Percentiles rank a stretch among this genome's conserved stretches.
phyloP scores from a whole-genome alignment of 2,329 filamentous ascomycete species.

The Aspergillus texensis region DNA sequence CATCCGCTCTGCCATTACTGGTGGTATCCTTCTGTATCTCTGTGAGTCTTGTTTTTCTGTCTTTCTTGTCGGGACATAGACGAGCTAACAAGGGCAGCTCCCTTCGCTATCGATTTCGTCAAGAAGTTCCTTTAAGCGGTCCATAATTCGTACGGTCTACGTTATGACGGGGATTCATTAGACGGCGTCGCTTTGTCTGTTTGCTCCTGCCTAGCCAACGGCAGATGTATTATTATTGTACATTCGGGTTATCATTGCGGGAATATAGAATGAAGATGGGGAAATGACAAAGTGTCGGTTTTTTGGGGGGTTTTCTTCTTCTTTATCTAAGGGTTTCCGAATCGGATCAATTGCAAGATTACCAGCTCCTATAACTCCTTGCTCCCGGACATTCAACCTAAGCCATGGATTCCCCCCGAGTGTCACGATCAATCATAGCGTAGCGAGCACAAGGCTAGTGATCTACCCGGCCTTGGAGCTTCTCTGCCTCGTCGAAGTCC shows the following conservation, averaged over 20 bases:
- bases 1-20: slow-evolving; percentile 57
- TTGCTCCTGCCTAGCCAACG: slow-evolving; percentile 10
- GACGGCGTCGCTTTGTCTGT: slow-evolving; percentile 8
- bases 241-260: slow-evolving; percentile 17
- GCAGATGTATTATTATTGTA: slow-evolving; percentile 42
- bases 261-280: slow-evolving; percentile 25
- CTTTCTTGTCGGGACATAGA: background rate
- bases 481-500: slow-evolving; percentile 61
- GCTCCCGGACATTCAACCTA: slow-evolving; percentile 13
- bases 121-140: slow-evolving; percentile 48
- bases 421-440: slow-evolving; percentile 2
- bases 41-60: slow-evolving; percentile 50
- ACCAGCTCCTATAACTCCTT: slow-evolving; percentile 17
- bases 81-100: slow-evolving; percentile 36
- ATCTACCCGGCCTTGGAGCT: slow-evolving; percentile 27
- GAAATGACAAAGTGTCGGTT: slow-evolving; percentile 17
- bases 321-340: slow-evolving; percentile 1
- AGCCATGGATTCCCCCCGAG: slow-evolving; percentile 8
- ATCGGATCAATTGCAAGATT: slow-evolving; percentile 11
- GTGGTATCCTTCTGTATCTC: slow-evolving; percentile 62
- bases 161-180: background rate
- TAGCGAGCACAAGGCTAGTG: slow-evolving; percentile 16
- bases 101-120: slow-evolving; percentile 54
- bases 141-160: background rate
- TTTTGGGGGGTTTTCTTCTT: slow-evolving; percentile 1